phyloP scores from a whole-genome alignment of 2,329 filamentous ascomycete genomes.

The Blumeria hordei region DNA sequence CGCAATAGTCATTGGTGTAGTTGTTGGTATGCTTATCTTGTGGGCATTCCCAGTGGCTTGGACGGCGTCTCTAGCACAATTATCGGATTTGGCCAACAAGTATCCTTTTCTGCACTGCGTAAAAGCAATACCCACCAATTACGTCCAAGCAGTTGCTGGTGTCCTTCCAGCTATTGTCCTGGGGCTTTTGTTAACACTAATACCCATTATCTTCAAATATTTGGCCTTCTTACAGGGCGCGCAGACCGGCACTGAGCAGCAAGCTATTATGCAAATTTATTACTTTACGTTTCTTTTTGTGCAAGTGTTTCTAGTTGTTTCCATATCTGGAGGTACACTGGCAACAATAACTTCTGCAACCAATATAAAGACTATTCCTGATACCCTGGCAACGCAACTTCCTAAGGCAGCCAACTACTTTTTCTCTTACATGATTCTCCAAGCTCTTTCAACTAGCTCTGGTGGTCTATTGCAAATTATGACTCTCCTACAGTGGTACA shows the following conservation, averaged over 20 bases:
- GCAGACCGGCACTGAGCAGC: constrained; percentile 56
- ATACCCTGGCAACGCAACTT: constrained; percentile 51
- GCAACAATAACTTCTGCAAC: constrained; percentile 27
- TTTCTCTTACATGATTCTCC: constrained; percentile 94
- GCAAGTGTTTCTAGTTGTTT: constrained; percentile 82
- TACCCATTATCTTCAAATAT: constrained; percentile 56
- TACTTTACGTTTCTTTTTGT: constrained; percentile 91
- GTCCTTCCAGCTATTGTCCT: constrained; percentile 60
- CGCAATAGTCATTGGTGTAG: constrained; percentile 35
- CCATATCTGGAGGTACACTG: constrained; percentile 53
- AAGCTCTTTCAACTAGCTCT: constrained; percentile 74
- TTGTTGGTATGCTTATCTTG: constrained; percentile 55
- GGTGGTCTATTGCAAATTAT: constrained; percentile 67
- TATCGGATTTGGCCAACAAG: constrained; percentile 40
- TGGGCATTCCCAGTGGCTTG: constrained; percentile 85
- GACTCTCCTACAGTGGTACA: constrained; percentile 57
- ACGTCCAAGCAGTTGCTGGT: constrained; percentile 49
- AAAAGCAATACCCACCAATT: constrained; percentile 35
- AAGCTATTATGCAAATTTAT: constrained; percentile 70
- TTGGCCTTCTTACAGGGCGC: constrained; percentile 52
- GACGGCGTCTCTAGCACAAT: constrained; percentile 58
- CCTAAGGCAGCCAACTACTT: constrained; percentile 88
- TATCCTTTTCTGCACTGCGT: constrained; percentile 52
- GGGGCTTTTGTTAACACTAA: constrained; percentile 50
- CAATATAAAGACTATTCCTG: constrained; percentile 38